Conservation (phyloP, 2,329 filamentous ascomycete species). For the Claviceps paspali region DNA sequence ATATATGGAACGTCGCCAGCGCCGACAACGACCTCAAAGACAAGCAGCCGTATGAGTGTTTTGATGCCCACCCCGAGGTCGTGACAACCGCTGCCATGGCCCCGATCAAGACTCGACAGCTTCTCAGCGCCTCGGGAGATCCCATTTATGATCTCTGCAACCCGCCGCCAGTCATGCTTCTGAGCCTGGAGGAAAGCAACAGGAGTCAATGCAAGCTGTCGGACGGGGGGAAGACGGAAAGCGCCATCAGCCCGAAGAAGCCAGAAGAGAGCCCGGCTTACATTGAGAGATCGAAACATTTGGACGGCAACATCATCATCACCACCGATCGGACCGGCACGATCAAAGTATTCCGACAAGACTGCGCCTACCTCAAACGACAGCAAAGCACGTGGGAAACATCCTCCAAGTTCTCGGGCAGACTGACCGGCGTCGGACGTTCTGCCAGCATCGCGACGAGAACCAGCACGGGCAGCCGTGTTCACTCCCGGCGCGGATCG, state of each 20-base stretch:
- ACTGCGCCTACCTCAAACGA: constrained; percentile 74
- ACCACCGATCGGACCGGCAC: constrained; percentile 77
- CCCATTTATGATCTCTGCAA: constrained; percentile 96
- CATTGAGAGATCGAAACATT: constrained; percentile 58
- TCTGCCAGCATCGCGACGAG: constrained; percentile 41
- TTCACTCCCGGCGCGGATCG: constrained; percentile 38
- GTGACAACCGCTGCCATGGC: constrained; percentile 84
- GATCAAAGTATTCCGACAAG: constrained; percentile 91
- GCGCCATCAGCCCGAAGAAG: constrained; percentile 20
- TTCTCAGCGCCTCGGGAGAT: constrained; percentile 70
- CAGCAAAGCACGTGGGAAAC: constrained; percentile 65
- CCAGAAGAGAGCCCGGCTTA: constrained; percentile 64
- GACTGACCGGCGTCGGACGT: constrained; percentile 39
- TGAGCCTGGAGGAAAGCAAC: constrained; percentile 52
- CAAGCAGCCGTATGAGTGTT: constrained; percentile 72
- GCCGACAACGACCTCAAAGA: constrained; percentile 53
- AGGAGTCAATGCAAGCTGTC: constrained; percentile 26
- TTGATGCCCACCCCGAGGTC: constrained; percentile 78
- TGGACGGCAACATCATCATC: constrained; percentile 76
- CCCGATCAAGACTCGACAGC: constrained; percentile 59
- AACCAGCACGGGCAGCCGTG: constrained; percentile 32
- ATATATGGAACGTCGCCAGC: constrained; percentile 57
- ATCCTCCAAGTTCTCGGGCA: constrained; percentile 59
- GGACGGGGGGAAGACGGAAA: constrained; percentile 20
- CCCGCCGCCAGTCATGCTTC: constrained; percentile 71